phyloP scores from a whole-genome alignment of 345 rosid genomes.

The Theobroma cacao region DNA sequence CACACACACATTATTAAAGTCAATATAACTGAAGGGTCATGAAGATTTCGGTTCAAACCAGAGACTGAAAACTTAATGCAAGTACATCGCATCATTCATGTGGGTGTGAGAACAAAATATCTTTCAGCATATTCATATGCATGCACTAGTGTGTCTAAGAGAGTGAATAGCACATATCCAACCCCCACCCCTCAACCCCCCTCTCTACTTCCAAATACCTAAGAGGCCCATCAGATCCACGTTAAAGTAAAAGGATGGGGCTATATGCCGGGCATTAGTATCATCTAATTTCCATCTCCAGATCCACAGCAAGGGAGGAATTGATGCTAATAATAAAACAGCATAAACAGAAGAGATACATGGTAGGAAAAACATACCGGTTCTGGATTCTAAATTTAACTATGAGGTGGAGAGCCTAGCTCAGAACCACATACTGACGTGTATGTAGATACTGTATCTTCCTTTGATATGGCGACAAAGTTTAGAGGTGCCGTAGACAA shows the following conservation, averaged over 20 bases:
- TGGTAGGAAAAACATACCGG: conserved; percentile 25
- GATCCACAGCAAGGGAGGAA: not conserved
- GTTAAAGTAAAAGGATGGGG: too few relatives aligned
- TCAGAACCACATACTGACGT: conserved; percentile 85
- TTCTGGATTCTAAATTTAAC: conserved; percentile 27
- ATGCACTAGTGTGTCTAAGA: not conserved
- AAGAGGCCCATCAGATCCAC: too few relatives aligned
- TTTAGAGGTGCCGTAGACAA: conserved; percentile 76
- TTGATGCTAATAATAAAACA: not conserved
- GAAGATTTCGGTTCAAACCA: not conserved
- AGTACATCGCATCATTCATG: not conserved
- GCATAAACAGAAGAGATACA: not conserved
- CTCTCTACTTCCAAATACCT: too few relatives aligned
- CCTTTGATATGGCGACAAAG: conserved; percentile 83
- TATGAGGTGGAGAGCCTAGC: conserved; percentile 76
- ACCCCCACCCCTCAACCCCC: not conserved
- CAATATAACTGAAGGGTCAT: not conserved
- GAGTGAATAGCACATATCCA: not conserved
- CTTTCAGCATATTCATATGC: not conserved
- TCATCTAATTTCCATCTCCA: not conserved
- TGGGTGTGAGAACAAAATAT: not conserved
- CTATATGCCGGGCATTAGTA: not conserved
- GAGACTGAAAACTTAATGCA: not conserved
- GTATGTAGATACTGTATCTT: conserved; percentile 77
- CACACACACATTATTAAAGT: too few relatives aligned